phyloP scores from a whole-genome alignment of 2,329 filamentous ascomycete genomes.

The Coniochaeta ligniaria region DNA sequence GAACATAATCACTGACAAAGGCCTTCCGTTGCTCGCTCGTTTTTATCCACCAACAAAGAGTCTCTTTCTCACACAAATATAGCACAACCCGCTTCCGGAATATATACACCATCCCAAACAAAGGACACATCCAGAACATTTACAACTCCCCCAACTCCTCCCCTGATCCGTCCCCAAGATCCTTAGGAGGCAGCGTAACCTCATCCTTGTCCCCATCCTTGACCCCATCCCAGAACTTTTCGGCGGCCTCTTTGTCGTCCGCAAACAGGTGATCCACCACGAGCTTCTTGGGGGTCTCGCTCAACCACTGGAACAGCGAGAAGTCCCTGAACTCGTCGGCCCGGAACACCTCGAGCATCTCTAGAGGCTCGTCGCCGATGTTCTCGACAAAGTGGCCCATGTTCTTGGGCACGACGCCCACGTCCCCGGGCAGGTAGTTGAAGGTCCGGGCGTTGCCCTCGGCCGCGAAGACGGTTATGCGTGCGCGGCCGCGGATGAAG shows the following conservation, averaged over 20 bases:
- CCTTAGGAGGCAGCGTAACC: slow-evolving; percentile 5
- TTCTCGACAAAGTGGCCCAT: slow-evolving; percentile 82
- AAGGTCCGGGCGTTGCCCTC: slow-evolving; percentile 66
- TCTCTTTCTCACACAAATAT: neutral
- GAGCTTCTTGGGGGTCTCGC: slow-evolving; percentile 60
- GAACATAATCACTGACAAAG: neutral
- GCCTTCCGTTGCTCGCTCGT: neutral
- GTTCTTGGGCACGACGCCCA: slow-evolving; percentile 69
- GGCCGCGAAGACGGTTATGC: slow-evolving; percentile 68
- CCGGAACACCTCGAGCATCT: slow-evolving; percentile 70
- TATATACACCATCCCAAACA: neutral
- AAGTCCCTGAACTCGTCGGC: slow-evolving; percentile 67
- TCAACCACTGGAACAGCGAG: slow-evolving; percentile 68
- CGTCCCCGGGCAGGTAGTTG: slow-evolving; percentile 67
- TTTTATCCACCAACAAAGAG: neutral
- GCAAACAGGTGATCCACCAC: slow-evolving; percentile 61
- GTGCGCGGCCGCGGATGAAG: slow-evolving; percentile 64
- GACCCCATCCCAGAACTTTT: slow-evolving; percentile 56
- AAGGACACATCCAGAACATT: neutral
- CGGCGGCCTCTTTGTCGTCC: slow-evolving; percentile 50
- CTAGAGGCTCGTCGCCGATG: slow-evolving; percentile 65
- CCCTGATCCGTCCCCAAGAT: neutral
- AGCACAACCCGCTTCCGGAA: neutral
- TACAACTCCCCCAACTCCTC: neutral
- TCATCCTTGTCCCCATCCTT: slow-evolving; percentile 52